Percentiles rank a stretch among this genome's conserved stretches.
phyloP scores from a whole-genome alignment of 768 basidiomycete genomes.

The Termitomyces sp. region DNA sequence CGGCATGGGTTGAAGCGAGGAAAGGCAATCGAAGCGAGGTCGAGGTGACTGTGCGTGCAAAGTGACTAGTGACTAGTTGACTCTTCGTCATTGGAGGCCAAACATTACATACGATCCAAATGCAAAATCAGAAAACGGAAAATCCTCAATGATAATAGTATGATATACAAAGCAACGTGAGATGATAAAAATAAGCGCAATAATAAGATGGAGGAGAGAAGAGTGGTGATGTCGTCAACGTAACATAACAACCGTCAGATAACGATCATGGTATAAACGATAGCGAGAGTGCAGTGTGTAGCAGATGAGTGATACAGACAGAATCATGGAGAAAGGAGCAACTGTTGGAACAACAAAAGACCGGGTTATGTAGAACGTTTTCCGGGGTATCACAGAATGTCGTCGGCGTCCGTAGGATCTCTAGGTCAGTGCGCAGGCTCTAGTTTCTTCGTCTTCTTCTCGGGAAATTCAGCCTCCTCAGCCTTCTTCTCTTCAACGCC shows the following conservation, averaged over 20 bases:
- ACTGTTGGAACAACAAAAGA: slow-evolving; percentile 11
- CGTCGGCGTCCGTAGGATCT: slow-evolving; percentile 6
- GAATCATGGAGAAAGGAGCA: background rate
- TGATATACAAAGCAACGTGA: slow-evolving; percentile 10
- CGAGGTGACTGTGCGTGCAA: background rate
- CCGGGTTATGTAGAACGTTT: background rate
- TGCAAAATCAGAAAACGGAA: background rate
- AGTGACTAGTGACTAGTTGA: too few species aligned
- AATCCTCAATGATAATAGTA: slow-evolving; percentile 1
- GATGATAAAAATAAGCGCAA: slow-evolving; percentile 14
- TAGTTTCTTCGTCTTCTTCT: slow-evolving; percentile 4
- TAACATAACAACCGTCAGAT: background rate
- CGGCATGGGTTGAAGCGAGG: background rate
- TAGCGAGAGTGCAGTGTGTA: slow-evolving; percentile 5
- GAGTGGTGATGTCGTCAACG: background rate
- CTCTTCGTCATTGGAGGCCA: background rate
- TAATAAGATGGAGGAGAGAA: background rate
- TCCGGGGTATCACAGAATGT: slow-evolving; percentile 15
- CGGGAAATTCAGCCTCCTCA: background rate
- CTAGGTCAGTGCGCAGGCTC: slow-evolving; percentile 6
- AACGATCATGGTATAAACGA: slow-evolving; percentile 14
- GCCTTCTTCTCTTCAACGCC: background rate
- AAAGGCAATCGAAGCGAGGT: background rate
- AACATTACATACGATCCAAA: background rate
- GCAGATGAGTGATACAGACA: slow-evolving; percentile 13